These are phyloP conservation scores for Myriosclerotinia curreyana DNA, from an alignment of 2,329 filamentous ascomycete species.

Conservation along the genomic window DNA sequence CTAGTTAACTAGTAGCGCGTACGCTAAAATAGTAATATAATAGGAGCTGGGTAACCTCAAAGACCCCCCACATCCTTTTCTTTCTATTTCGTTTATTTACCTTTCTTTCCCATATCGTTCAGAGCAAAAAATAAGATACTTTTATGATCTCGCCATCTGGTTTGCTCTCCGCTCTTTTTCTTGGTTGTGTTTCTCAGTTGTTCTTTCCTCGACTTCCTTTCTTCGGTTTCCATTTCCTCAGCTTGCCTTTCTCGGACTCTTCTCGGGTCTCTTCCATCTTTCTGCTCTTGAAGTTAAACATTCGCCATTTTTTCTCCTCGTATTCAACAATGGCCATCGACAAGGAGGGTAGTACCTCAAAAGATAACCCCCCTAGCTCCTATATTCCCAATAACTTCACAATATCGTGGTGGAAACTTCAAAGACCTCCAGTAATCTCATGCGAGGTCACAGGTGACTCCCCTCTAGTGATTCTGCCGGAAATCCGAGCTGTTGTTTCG, in stretches of 20 bases:
- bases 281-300: not conserved
- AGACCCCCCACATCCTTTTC: not conserved
- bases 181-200: not conserved
- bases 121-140: not conserved
- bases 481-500: not conserved
- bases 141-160: not conserved
- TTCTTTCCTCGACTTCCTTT: too few relatives aligned
- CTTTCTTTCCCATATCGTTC: not conserved
- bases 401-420: not conserved
- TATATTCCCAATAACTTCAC: conserved; percentile 11
- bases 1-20: too few relatives aligned
- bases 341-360: not conserved
- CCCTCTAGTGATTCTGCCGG: not conserved
- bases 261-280: not conserved
- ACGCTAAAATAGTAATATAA: too few relatives aligned
- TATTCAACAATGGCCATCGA: not conserved
- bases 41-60: not conserved
- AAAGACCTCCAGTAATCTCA: not conserved
- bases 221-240: not conserved
- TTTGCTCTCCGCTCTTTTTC: not conserved
- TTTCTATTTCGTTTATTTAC: not conserved
- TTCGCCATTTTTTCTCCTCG: too few relatives aligned
- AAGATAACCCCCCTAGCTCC: not conserved
- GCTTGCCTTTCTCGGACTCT: not conserved
- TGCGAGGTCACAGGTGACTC: not conserved